Evolutionary conservation across 129 eudicot species (phyloP).

Genomic region (Helichrysum umbraculigerum): DNA sequence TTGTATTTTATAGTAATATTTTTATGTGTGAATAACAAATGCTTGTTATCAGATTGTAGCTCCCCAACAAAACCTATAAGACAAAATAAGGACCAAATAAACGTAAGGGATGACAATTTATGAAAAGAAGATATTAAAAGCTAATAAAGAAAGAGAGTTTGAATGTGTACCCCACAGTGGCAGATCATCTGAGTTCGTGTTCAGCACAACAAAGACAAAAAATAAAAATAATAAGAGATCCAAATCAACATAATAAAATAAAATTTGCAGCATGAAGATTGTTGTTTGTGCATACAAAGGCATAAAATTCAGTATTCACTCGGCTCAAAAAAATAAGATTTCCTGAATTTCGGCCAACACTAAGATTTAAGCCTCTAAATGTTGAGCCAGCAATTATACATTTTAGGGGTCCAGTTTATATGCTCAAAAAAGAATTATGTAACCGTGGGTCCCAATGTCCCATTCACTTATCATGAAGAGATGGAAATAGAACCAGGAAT

Average conservation of each 20-base stretch:
- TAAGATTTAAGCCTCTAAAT: background rate
- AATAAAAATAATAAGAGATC: constrained; percentile 28
- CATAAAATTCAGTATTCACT: background rate
- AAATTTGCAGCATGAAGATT: background rate
- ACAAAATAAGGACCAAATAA: constrained; percentile 17
- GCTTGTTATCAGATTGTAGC: constrained; percentile 78
- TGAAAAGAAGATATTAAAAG: background rate
- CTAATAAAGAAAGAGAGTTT: constrained; percentile 3
- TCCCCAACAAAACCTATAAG: constrained; percentile 85
- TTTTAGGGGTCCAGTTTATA: background rate
- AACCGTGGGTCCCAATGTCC: background rate
- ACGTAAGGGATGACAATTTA: constrained; percentile 1
- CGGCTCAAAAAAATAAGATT: background rate
- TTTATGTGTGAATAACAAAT: constrained; percentile 69
- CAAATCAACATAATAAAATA: constrained; percentile 4
- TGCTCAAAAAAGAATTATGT: background rate
- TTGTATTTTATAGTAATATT: constrained; percentile 69
- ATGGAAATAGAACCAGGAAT: background rate
- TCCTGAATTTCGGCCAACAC: background rate
- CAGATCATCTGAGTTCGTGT: constrained; percentile 62
- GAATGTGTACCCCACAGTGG: constrained; percentile 83
- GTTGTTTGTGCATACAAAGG: background rate
- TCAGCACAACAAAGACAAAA: constrained; percentile 33
- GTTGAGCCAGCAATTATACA: background rate
- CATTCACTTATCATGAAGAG: background rate